Percentiles rank a stretch among this genome's conserved stretches.
phyloP scores from a whole-genome alignment of 352 stramenopile genomes.

The Phytophthora hibernalis region DNA sequence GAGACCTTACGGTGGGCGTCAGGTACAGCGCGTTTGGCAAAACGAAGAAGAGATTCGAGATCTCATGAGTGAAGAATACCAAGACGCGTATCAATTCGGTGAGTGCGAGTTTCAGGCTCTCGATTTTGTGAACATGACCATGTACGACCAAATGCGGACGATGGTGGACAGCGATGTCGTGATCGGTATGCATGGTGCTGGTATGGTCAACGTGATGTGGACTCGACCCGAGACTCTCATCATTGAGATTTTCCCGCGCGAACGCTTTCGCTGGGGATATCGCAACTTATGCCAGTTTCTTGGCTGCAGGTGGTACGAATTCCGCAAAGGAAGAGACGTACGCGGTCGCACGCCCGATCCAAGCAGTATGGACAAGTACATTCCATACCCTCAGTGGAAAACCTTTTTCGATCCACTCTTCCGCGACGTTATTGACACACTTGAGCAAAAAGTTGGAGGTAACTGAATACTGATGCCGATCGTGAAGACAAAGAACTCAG shows the following conservation, averaged over 20 bases:
- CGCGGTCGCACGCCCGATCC: constrained; percentile 31
- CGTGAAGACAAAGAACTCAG: no score
- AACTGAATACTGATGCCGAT: not conserved
- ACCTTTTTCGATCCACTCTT: constrained; percentile 64
- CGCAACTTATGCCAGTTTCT: constrained; percentile 76
- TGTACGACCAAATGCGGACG: constrained; percentile 62
- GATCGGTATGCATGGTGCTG: constrained; percentile 80
- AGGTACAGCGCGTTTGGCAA: constrained; percentile 59
- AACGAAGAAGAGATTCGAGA: constrained; percentile 61
- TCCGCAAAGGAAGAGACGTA: constrained; percentile 45
- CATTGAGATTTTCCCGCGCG: constrained; percentile 70
- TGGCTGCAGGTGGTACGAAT: constrained; percentile 66
- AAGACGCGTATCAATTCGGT: constrained; percentile 31
- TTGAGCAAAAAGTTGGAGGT: constrained; percentile 11
- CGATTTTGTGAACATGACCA: constrained; percentile 64
- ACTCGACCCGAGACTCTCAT: constrained; percentile 54
- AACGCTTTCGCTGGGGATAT: constrained; percentile 65
- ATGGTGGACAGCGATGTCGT: constrained; percentile 72
- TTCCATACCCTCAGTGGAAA: constrained; percentile 52
- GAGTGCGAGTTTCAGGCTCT: constrained; percentile 54
- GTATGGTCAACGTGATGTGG: constrained; percentile 81
- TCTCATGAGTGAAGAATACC: constrained; percentile 50
- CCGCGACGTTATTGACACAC: constrained; percentile 12
- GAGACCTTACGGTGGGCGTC: constrained; percentile 51
- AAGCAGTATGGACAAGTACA: constrained; percentile 62